phyloP scores from a whole-genome alignment of 106 monocot species.

The Acanthochlamys bracteata region DNA sequence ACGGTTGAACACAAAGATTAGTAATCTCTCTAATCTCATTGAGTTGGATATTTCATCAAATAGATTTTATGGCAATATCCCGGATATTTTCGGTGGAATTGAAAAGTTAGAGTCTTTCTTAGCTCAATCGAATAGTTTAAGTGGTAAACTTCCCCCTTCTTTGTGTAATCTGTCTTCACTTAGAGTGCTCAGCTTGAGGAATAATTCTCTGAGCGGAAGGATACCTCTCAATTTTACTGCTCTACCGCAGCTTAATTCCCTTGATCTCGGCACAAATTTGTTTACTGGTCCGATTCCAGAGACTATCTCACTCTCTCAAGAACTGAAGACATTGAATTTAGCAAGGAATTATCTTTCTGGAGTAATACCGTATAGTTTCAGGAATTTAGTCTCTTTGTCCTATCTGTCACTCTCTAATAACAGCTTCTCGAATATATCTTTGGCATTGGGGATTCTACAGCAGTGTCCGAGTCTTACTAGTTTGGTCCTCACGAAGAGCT shows the following conservation, averaged over 20 bases:
- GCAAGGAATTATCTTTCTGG: constrained; percentile 43
- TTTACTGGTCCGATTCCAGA: constrained; percentile 41
- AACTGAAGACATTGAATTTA: constrained; percentile 38
- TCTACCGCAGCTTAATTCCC: constrained; percentile 23
- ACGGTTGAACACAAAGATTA: constrained; percentile 12
- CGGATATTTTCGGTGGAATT: constrained; percentile 29
- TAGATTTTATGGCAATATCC: constrained; percentile 32
- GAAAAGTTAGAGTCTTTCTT: constrained; percentile 27
- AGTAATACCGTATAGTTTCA: constrained; percentile 46
- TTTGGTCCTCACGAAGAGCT: constrained; percentile 52
- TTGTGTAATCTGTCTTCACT: constrained; percentile 29
- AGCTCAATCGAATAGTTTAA: constrained; percentile 21
- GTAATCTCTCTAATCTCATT: constrained; percentile 43
- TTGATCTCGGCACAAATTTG: constrained; percentile 42
- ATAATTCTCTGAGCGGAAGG: constrained; percentile 44
- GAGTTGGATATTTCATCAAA: constrained; percentile 50
- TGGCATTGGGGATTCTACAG: constrained; percentile 33
- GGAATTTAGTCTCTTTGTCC: constrained; percentile 20
- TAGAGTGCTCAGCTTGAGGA: constrained; percentile 29
- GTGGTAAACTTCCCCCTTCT: constrained; percentile 37
- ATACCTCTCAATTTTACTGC: constrained; percentile 27
- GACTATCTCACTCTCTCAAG: constrained; percentile 21
- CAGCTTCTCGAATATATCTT: constrained; percentile 38
- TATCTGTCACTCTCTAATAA: constrained; percentile 47
- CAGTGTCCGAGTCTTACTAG: constrained; percentile 32